These are phyloP conservation scores for Cyathus striatus DNA, from an alignment of 768 basidiomycete genomes.

Conservation along the genomic window DNA sequence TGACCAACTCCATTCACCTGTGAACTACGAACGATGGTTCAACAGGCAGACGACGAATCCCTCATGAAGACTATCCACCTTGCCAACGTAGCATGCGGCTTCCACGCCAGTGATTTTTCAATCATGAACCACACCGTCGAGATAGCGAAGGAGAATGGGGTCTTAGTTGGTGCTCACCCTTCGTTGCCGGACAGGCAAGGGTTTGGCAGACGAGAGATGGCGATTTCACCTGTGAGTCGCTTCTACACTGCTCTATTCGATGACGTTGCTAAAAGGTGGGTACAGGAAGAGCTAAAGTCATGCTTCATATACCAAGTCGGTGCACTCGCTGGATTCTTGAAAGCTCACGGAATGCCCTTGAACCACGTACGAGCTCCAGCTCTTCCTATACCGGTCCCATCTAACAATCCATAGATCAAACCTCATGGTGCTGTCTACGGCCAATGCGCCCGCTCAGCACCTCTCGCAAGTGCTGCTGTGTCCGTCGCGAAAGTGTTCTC, in stretches of 20 bases:
- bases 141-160: slow-evolving; percentile 50
- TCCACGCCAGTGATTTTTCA: slow-evolving; percentile 63
- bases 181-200: slow-evolving; percentile 61
- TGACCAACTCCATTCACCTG: background rate
- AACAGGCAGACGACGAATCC: slow-evolving; percentile 44
- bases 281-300: slow-evolving; percentile 47
- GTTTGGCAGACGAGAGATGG: slow-evolving; percentile 64
- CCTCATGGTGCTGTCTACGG: slow-evolving; percentile 61
- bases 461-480: slow-evolving; percentile 50
- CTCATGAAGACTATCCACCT: slow-evolving; percentile 55
- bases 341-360: slow-evolving; percentile 40
- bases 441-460: slow-evolving; percentile 49
- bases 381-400: background rate
- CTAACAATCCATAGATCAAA: slow-evolving; percentile 35
- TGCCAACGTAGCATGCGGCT: slow-evolving; percentile 65
- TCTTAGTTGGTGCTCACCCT: slow-evolving; percentile 64
- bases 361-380: slow-evolving; percentile 47
- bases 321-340: slow-evolving; percentile 57
- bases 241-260: no score
- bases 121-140: slow-evolving; percentile 61
- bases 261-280: no score
- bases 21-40: background rate
- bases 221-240: slow-evolving; percentile 46
- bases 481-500: slow-evolving; percentile 48
- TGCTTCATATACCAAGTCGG: slow-evolving; percentile 67